Base-by-base conservation (phyloP, 2,329 filamentous ascomycete species). In the Cytospora leucostoma region DNA sequence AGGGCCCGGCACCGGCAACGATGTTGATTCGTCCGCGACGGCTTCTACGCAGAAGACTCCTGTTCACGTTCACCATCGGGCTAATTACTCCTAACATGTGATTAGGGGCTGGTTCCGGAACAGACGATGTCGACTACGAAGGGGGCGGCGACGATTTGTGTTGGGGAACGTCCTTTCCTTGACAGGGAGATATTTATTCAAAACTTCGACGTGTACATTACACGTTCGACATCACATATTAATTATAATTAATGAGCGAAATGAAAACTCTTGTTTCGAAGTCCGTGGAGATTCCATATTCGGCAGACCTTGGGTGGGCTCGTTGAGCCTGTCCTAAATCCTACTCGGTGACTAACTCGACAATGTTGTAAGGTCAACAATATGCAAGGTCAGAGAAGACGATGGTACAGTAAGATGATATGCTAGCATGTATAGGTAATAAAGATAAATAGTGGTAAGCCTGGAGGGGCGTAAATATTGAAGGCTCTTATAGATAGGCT, bases 111-210 rank as follows among this genome's bases (percentile, higher is more conserved):
- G 33, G 13, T n/a, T 17, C 19, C 21, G 38, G 50, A 61, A 53
- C 47, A 21, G 49, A 61, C 8, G 58, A 53, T 15, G 53, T 49
- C 35, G 53, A 58, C 32, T 21, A 49, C 33, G 15, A 51, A 57
- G 49, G 53, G 40, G 47, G 37, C 58, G 54, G 38, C 44, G 54
- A 55, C 17, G 32, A 21, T 62, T 49, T 35, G 54, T 55, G 21
- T 37, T 37, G 21, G 21, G 37, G 59, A 62, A 62, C 27, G 37
- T 33, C 35, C 62, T 57, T 56, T 64, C 62, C 62, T 64, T 64
- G 38, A 49, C 62, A 38, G 50, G 62, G 59, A 59, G 52, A 52
- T 44, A 27, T 62, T 54, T 35, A 62, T 50, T 34, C 44, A 47
- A 55, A 44, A 34, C 49, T 49, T 56, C n/a, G 54, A 53, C 56